A percentile compares a stretch with the other conserved stretches of the same genome.
phyloP scores from a whole-genome alignment of 306 rosid genomes.

The Coriaria nepalensis region DNA sequence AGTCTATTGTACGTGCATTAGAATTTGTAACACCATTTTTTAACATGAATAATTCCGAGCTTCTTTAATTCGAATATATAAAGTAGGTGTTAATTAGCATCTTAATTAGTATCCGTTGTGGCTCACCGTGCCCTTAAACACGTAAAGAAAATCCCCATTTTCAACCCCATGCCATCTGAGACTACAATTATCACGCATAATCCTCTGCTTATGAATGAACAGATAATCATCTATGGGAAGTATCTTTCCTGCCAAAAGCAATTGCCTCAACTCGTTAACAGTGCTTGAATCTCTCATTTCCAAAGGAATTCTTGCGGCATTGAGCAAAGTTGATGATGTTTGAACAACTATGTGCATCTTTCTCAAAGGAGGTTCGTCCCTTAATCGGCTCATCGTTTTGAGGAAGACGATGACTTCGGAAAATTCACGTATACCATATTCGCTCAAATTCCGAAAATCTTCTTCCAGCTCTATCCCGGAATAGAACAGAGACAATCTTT shows the following conservation, averaged over 20 bases:
- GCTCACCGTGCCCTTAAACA: constrained; percentile 60
- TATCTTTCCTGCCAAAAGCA: constrained; percentile 37
- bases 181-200: constrained; percentile 66
- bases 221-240: constrained; percentile 60
- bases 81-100: not conserved
- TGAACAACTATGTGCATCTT: constrained; percentile 44
- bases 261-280: constrained; percentile 42
- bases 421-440: constrained; percentile 43
- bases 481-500: constrained; percentile 46
- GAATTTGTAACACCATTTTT: no score
- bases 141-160: constrained; percentile 62
- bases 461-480: constrained; percentile 48
- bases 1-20: no score
- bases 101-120: constrained; percentile 14
- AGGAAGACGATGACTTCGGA: constrained; percentile 51
- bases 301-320: constrained; percentile 59
- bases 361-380: constrained; percentile 35
- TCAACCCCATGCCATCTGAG: constrained; percentile 83
- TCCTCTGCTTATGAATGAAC: constrained; percentile 83
- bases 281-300: constrained; percentile 54
- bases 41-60: not conserved
- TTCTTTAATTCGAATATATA: not conserved
- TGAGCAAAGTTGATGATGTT: constrained; percentile 69
- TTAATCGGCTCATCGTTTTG: constrained; percentile 29
- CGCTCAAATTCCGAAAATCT: constrained; percentile 43